Percentiles rank a stretch among this genome's conserved stretches.
Evolutionary conservation across 1,284 basidiomycete species (phyloP).

Genomic region (Ustilago trichophora): DNA sequence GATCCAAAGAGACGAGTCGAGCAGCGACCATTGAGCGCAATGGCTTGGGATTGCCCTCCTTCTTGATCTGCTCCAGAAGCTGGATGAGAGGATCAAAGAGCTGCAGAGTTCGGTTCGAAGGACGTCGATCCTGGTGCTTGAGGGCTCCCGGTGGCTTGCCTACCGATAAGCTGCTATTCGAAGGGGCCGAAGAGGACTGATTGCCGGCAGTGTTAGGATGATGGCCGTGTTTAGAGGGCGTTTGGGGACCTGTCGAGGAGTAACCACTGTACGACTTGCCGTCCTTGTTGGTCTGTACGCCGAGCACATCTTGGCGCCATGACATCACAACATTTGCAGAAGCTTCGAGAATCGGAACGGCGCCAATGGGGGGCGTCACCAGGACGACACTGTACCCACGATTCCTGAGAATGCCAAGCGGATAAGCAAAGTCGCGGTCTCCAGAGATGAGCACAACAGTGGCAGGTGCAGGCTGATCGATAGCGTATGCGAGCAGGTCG

Average conservation of each 20-base stretch:
- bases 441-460: slow-evolving; percentile 59
- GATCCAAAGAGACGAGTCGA: slow-evolving; percentile 34
- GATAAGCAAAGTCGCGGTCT: slow-evolving; percentile 61
- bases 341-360: slow-evolving; percentile 56
- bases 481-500: slow-evolving; percentile 57
- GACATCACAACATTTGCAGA: slow-evolving; percentile 53
- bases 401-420: slow-evolving; percentile 56
- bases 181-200: neutral
- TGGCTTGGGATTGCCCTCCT: slow-evolving; percentile 49
- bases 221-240: slow-evolving; percentile 18
- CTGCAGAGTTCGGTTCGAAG: slow-evolving; percentile 33
- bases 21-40: slow-evolving; percentile 46
- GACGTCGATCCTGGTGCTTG: slow-evolving; percentile 24
- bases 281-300: slow-evolving; percentile 40
- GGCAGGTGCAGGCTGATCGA: slow-evolving; percentile 55
- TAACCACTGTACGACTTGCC: slow-evolving; percentile 48
- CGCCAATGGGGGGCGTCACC: slow-evolving; percentile 56
- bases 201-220: neutral
- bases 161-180: neutral
- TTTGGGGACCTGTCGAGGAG: slow-evolving; percentile 12
- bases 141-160: slow-evolving; percentile 27
- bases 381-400: slow-evolving; percentile 57
- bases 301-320: slow-evolving; percentile 61
- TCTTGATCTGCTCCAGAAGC: slow-evolving; percentile 45
- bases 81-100: slow-evolving; percentile 53